Evolutionary conservation across 2,329 filamentous ascomycete species (phyloP), one percentile per base, ranked within the genome.

Genomic region (Fusarium sacchari): DNA sequence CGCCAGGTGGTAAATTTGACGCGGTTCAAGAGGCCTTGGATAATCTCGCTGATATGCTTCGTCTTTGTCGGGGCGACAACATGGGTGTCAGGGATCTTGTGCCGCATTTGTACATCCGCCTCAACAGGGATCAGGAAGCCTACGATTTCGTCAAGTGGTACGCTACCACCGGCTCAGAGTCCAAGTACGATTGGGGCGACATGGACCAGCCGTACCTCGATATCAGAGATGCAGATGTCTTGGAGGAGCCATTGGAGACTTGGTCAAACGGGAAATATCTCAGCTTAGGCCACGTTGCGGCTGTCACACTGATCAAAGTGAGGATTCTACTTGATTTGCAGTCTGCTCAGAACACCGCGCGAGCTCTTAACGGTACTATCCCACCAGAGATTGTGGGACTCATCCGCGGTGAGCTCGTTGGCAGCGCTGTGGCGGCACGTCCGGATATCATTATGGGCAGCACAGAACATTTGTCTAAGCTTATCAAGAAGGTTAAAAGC

Each of bases 81-180:
- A 79, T 87, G 80, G 83, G 83, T 1, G 24, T 87, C 7, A 81
- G 86, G 1, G 47, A 82, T 24, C 26, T 84, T 0, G 65, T 86
- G 1, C 86, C 88, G 0, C 69, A 75, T 1, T 46, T 86, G 15
- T 81, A 84, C 61, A 74, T 90, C 20, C 83, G 86, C 6, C 80
- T 89, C 12, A 82, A 82, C 26, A 79, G 76, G 46, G 87, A 89
- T 63, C 86, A 89, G 73, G 85, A 86, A n/a, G 84, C 82, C 72
- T 87, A 86, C 67, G 83, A 86, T 60, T 85, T 85, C 42, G 52
- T 82, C 7, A 84, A 81, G 72, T 82, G 81, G 79, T 81, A 77
- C 64, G 78, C 73, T 0, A 78, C 72, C 1, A 66, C 53, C 4
- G 68, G 60, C 1, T 18, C 64, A 0, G 70, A 71, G 3, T 7